Base-by-base conservation (phyloP, 371 early-diverging fungal genomes). In the Circinella umbellata region DNA sequence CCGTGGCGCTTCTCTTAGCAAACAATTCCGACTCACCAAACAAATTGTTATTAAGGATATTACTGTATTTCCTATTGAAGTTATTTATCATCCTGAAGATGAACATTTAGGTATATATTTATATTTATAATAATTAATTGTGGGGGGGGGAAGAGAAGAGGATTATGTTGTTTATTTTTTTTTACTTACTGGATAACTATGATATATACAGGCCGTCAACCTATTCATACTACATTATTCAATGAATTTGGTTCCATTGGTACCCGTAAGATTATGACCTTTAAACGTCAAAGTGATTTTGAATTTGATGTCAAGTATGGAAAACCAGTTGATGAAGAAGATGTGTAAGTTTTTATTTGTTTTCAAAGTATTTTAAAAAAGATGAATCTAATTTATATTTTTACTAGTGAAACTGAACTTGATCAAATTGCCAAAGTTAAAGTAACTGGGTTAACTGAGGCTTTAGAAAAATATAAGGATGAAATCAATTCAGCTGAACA, bases 1-100 rank as follows among this genome's bases (percentile, higher is more conserved):
- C 85, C 91, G 90, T 67, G 96, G 93, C 35, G 99, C 99, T 9
- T 82, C 89, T 27, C 79, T 95, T 49, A 94, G 94, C 76, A 89
- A 91, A 67, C 93, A 92, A 73, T 97, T 98, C 84, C 88, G 90
- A 75, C 92, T 96, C 49, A 85, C 79, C 18, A 89, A 91, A 71
- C 92, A 95, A 69, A 92, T 97, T 67, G 84, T 83, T 62, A 85
- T 99, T 68, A 93, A 93, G 79, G 98, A 98, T 71, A 75, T 94
- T 20, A 89, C 89, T 36, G 69, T 84, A 10, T 88, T 84, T 70
- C 92, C 95, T n/a, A 86, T 97, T 55, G 90, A 94, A 68, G 89
- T 94, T 15, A 77, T 80, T 7, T 93, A 94, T 66, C 75, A 82
- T 4, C 78, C 88, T 38, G 95, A 95, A 70, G 69, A 88, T 13